These are phyloP conservation scores for Alternaria tenuissima DNA, from an alignment of 2,329 filamentous ascomycete species.

Conservation along the genomic window DNA sequence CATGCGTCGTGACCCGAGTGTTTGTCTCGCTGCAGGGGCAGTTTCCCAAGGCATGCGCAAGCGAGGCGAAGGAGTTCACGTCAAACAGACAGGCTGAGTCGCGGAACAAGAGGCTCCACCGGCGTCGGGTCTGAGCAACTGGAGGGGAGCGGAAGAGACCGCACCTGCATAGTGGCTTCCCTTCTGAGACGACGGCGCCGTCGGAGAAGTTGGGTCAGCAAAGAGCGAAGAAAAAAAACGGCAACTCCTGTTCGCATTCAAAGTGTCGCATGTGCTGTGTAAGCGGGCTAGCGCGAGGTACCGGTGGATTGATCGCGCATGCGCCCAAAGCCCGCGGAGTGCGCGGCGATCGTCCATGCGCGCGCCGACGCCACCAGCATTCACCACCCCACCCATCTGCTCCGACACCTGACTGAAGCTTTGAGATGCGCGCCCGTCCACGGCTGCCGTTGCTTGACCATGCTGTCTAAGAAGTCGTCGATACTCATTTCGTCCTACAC, in stretches of 20 bases:
- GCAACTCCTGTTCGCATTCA: not conserved
- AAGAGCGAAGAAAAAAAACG: not conserved
- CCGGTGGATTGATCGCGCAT: not conserved
- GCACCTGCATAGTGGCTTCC: conserved; percentile 24
- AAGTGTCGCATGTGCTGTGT: not conserved
- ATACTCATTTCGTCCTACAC: conserved; percentile 30
- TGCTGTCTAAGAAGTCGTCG: conserved; percentile 48
- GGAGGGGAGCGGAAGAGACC: conserved; percentile 23
- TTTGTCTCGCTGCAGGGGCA: conserved; percentile 22
- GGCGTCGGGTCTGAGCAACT: conserved; percentile 12
- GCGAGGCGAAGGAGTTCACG: conserved; percentile 28
- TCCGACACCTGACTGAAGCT: conserved; percentile 8
- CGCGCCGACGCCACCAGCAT: conserved; percentile 12
- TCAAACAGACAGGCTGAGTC: conserved; percentile 30
- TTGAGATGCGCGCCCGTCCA: conserved; percentile 33
- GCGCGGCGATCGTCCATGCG: not conserved
- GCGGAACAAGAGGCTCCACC: conserved; percentile 9
- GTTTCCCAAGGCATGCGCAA: conserved; percentile 25
- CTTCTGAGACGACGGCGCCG: conserved; percentile 30
- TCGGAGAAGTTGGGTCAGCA: not conserved
- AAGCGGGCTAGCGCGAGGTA: conserved; percentile 7
- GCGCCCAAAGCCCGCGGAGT: not conserved
- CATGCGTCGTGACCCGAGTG: conserved; percentile 26
- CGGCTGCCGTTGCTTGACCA: conserved; percentile 36
- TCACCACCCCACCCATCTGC: conserved; percentile 16